Percentiles rank a stretch among this genome's conserved stretches.
Evolutionary conservation across 768 basidiomycete genomes (phyloP).

Genomic region (Serendipita sp.): DNA sequence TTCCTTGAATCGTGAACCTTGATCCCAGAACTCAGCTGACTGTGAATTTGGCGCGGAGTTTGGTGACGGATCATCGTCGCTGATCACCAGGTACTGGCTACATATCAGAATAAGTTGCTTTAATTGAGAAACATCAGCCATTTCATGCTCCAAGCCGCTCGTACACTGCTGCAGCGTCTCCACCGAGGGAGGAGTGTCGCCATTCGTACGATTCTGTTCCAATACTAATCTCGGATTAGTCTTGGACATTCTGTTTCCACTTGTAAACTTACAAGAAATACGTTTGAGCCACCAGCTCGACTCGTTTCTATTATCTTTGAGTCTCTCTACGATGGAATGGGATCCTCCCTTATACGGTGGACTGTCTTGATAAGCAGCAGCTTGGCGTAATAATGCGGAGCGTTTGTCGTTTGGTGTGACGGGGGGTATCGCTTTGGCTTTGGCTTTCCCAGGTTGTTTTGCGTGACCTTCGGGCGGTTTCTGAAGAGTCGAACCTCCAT

Average conservation of each 20-base stretch:
- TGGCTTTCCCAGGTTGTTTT: background rate
- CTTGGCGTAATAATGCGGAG: constrained; percentile 48
- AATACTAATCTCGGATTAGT: no score
- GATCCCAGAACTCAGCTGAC: constrained; percentile 46
- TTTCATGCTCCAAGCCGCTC: constrained; percentile 18
- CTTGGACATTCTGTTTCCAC: no score
- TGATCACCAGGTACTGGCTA: constrained; percentile 32
- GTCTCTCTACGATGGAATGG: constrained; percentile 48
- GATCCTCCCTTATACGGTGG: constrained; percentile 40
- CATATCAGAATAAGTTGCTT: constrained; percentile 28
- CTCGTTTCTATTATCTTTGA: constrained; percentile 45
- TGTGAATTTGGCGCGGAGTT: background rate
- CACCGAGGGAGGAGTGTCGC: no score
- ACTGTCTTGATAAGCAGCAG: constrained; percentile 68
- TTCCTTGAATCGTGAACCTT: constrained; percentile 50
- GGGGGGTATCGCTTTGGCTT: constrained; percentile 26
- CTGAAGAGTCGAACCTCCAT: background rate
- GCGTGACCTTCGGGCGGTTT: background rate
- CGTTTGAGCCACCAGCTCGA: constrained; percentile 76
- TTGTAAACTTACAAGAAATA: constrained; percentile 39
- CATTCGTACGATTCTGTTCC: no score
- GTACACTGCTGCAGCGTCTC: constrained; percentile 26
- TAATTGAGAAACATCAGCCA: background rate
- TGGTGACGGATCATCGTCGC: background rate
- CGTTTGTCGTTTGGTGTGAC: constrained; percentile 50